phyloP scores from a whole-genome alignment of 2,329 filamentous ascomycete species.

The Fusarium miscanthi region DNA sequence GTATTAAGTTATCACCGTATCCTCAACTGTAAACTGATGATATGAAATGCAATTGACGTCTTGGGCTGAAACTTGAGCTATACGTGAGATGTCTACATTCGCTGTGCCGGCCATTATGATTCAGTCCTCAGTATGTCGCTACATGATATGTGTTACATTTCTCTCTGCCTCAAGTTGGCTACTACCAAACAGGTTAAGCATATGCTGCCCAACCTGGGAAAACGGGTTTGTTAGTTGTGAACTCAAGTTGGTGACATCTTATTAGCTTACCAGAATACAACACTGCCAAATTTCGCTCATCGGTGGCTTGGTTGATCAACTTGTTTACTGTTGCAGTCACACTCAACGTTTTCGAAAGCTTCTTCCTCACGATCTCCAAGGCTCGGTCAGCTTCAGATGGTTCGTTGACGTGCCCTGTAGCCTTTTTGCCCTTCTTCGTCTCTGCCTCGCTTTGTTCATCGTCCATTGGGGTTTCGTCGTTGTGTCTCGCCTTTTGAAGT shows the following conservation, averaged over 20 bases:
- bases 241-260: background rate
- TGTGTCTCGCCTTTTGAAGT: constrained; percentile 70
- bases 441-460: constrained; percentile 55
- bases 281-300: constrained; percentile 91
- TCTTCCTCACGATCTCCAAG: constrained; percentile 93
- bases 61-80: background rate
- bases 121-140: background rate
- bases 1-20: background rate
- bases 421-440: constrained; percentile 53
- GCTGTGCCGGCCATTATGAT: background rate
- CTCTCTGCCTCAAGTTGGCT: background rate
- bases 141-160: background rate
- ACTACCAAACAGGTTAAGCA: constrained; percentile 47
- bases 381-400: constrained; percentile 87
- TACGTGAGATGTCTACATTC: background rate
- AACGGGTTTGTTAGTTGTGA: constrained; percentile 35
- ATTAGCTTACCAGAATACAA: constrained; percentile 77
- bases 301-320: constrained; percentile 93
- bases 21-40: background rate
- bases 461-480: constrained; percentile 54
- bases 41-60: background rate
- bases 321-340: constrained; percentile 97
- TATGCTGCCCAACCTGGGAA: constrained; percentile 59
- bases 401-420: constrained; percentile 60
- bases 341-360: constrained; percentile 92